Conservation (phyloP, 495 filamentous ascomycete genomes). For the Xylaria intraflava region DNA sequence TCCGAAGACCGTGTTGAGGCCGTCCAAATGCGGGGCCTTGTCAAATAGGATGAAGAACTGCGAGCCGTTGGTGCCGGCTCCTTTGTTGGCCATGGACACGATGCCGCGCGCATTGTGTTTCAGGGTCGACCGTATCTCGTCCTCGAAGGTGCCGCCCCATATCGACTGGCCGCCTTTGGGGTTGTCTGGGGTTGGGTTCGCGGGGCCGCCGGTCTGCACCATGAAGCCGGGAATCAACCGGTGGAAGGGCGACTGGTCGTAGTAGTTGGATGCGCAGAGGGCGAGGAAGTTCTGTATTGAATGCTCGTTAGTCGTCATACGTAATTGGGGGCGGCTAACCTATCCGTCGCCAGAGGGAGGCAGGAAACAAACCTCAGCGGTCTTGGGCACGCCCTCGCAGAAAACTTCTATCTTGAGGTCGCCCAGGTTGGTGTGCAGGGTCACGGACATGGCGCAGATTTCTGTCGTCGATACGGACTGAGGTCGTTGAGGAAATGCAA, state of each 20-base stretch:
- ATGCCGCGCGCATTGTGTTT: constrained; percentile 82
- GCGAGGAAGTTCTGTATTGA: constrained; percentile 83
- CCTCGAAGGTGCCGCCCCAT: constrained; percentile 77
- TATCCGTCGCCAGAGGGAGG: constrained; percentile 4
- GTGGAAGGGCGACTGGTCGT: constrained; percentile 85
- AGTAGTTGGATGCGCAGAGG: constrained; percentile 83
- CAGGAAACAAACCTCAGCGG: constrained; percentile 53
- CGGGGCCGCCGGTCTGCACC: constrained; percentile 82
- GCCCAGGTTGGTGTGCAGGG: constrained; percentile 84
- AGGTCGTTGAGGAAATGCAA: too few species aligned
- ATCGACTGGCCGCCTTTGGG: constrained; percentile 82
- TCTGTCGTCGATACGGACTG: neutral
- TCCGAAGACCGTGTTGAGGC: constrained; percentile 89
- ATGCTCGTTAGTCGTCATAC: neutral
- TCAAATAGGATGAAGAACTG: constrained; percentile 93
- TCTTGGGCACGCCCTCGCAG: constrained; percentile 89
- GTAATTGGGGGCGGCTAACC: neutral
- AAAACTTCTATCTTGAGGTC: constrained; percentile 95
- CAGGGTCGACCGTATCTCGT: constrained; percentile 83
- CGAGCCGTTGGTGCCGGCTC: constrained; percentile 77
- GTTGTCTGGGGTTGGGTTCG: constrained; percentile 47
- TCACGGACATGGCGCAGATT: constrained; percentile 49
- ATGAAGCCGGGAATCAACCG: constrained; percentile 86
- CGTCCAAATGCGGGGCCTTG: constrained; percentile 85
- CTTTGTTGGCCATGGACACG: constrained; percentile 90